Conservation (phyloP, 2,329 filamentous ascomycete species). For the Phaeoacremonium minimum region DNA sequence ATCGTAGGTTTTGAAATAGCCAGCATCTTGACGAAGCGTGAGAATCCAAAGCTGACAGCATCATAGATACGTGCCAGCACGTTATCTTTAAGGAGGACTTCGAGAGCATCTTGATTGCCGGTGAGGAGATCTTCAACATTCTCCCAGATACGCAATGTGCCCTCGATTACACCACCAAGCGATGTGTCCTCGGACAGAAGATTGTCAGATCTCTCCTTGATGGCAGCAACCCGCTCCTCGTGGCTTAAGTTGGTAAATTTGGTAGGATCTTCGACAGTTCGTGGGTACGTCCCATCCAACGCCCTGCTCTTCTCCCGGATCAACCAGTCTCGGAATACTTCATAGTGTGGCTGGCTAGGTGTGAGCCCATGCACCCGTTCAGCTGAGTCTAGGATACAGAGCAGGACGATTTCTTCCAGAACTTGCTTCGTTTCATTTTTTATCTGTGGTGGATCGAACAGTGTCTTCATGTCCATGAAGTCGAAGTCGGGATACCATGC, state of each 20-base stretch:
- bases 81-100: conserved; percentile 2
- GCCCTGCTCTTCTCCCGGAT: neutral
- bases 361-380: neutral
- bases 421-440: neutral
- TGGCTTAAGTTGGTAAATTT: neutral
- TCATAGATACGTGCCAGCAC: conserved; percentile 4
- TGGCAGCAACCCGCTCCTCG: neutral
- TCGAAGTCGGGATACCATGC: conserved; percentile 2
- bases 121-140: neutral
- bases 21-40: neutral
- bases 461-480: conserved; percentile 19
- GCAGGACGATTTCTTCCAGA: conserved; percentile 1
- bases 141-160: conserved; percentile 6
- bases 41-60: conserved; percentile 3
- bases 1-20: neutral
- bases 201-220: neutral
- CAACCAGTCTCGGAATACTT: conserved; percentile 1
- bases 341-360: neutral
- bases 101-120: conserved; percentile 1
- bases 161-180: conserved; percentile 3
- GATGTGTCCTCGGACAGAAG: neutral
- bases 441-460: neutral
- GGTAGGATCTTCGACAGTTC: neutral
- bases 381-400: conserved; percentile 2
- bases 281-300: neutral